Conservation (phyloP, 1,284 basidiomycete species). For the Cutaneotrichosporon sp. region DNA sequence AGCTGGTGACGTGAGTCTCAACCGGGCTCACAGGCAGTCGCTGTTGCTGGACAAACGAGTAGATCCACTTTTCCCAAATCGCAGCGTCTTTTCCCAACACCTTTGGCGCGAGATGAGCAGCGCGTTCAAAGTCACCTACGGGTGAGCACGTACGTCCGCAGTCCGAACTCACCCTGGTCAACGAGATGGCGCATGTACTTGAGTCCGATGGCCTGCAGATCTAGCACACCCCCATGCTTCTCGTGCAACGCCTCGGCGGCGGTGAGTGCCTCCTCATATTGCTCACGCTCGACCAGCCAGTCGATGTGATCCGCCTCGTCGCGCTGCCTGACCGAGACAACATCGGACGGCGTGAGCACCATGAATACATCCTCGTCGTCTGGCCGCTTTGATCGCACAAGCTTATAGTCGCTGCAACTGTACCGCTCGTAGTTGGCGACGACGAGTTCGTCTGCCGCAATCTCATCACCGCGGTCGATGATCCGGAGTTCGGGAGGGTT, state of each 20-base stretch:
- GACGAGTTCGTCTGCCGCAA: slow-evolving; percentile 76
- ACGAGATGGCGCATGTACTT: slow-evolving; percentile 78
- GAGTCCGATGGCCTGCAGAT: slow-evolving; percentile 71
- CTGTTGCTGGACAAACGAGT: slow-evolving; percentile 77
- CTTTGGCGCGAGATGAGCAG: slow-evolving; percentile 78
- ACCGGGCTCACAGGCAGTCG: slow-evolving; percentile 63
- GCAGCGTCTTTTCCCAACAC: slow-evolving; percentile 74
- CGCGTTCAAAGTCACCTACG: slow-evolving; percentile 70
- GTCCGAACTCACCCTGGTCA: slow-evolving; percentile 57
- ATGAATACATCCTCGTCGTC: slow-evolving; percentile 54
- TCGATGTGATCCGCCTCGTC: slow-evolving; percentile 85
- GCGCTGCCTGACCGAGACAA: slow-evolving; percentile 77
- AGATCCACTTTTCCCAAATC: slow-evolving; percentile 94
- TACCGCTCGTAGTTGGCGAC: slow-evolving; percentile 74
- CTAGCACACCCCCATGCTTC: slow-evolving; percentile 51
- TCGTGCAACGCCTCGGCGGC: slow-evolving; percentile 65
- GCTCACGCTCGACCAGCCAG: slow-evolving; percentile 82
- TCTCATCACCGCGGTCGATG: slow-evolving; percentile 86
- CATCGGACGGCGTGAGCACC: slow-evolving; percentile 79
- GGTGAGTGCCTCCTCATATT: slow-evolving; percentile 83
- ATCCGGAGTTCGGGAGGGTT: slow-evolving; percentile 89
- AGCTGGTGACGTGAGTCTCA: not conserved
- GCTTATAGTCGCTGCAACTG: slow-evolving; percentile 86
- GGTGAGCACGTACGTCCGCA: slow-evolving; percentile 5
- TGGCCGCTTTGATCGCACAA: slow-evolving; percentile 52